Evolutionary conservation across 1,139 yeast genomes (phyloP).

Genomic region (Zygotorulaspora mrakii): DNA sequence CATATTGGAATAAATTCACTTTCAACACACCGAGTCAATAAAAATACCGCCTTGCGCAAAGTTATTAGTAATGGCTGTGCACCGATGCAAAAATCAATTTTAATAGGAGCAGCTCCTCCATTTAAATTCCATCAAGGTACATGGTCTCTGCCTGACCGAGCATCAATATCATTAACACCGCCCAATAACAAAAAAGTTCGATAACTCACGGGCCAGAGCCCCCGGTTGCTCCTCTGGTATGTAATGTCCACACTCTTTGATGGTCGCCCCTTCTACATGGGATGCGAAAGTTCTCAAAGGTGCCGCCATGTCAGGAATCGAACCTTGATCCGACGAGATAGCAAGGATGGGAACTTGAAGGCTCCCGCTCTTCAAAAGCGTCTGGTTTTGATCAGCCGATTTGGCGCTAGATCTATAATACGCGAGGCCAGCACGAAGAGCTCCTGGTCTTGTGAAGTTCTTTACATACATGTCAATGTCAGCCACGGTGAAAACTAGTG

Average conservation of each 20-base stretch:
- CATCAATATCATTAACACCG: too few relatives aligned
- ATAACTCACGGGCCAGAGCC: too few relatives aligned
- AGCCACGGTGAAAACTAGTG: constrained; percentile 6
- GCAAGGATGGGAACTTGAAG: constrained; percentile 3
- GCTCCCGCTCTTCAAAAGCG: constrained; percentile 1
- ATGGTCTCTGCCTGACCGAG: too few relatives aligned
- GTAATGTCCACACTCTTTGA: constrained; percentile 11
- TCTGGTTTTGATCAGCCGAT: constrained; percentile 9
- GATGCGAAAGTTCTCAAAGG: constrained; percentile 2
- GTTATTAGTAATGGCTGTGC: too few relatives aligned
- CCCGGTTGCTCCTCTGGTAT: constrained; percentile 13
- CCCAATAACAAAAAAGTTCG: too few relatives aligned
- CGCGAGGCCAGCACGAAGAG: constrained; percentile 12
- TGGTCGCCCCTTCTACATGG: constrained; percentile 4
- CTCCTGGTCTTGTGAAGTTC: constrained; percentile 8
- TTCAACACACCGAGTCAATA: too few relatives aligned
- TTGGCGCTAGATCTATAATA: constrained; percentile 7
- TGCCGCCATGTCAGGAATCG: constrained; percentile 12
- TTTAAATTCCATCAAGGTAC: too few relatives aligned
- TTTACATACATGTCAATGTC: constrained; percentile 8
- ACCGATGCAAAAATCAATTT: too few relatives aligned
- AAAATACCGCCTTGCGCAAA: too few relatives aligned
- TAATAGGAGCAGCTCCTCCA: too few relatives aligned
- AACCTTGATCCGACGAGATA: constrained; percentile 9
- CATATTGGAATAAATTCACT: too few relatives aligned